Evolutionary conservation across 2,329 filamentous ascomycete species (phyloP), one percentile per base, ranked within the genome.

Genomic region (Alternaria gansuensis): DNA sequence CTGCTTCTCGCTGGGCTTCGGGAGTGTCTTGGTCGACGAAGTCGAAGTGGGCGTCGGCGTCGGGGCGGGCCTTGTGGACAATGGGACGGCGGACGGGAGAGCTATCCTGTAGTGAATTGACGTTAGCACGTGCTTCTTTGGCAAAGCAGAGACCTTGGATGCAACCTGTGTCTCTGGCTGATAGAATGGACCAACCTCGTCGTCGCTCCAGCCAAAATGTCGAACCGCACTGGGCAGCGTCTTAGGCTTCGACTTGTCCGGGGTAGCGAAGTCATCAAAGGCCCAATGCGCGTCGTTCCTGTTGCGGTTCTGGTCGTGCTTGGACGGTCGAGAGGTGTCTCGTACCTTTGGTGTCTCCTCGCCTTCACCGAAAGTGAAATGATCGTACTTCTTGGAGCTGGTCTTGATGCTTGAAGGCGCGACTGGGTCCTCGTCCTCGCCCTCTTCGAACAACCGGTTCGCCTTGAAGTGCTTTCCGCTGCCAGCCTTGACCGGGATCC

Each of bases 251-350:
- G 86, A 82, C 82, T 96, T 97, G 65, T 89, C 85, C 0, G 94
- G 94, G 0, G 93, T 97, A 14, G 82, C 81, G 70, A 96, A 96
- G 78, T 97, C 93, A 61, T 92, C 87, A 77, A 98, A 98, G 48
- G 88, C 87, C 93, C 94, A 97, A 62, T 91, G 57, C n/a, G 57
- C 57, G 11, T 49, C 52, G 40, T 59, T 59, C 45, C 48, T 51
- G 52, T 31, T 56, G 46, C 57, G 57, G 23, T 45, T 36, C 51
- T 59, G 56, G 34, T 45, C 41, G 21, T 59, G 52, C 41, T 43
- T 43, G 26, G 51, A 89, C 64, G 88, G 88, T 59, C 84, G 81
- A 74, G 92, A 88, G 80, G 62, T 67, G 56, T 73, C 74, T 44
- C 66, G 67, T 33, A 69, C 72, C 60, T 73, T 74, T 61, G 70